Evolutionary conservation across 139 green algal species (phyloP).

Genomic region (Tetraselmis chui): DNA sequence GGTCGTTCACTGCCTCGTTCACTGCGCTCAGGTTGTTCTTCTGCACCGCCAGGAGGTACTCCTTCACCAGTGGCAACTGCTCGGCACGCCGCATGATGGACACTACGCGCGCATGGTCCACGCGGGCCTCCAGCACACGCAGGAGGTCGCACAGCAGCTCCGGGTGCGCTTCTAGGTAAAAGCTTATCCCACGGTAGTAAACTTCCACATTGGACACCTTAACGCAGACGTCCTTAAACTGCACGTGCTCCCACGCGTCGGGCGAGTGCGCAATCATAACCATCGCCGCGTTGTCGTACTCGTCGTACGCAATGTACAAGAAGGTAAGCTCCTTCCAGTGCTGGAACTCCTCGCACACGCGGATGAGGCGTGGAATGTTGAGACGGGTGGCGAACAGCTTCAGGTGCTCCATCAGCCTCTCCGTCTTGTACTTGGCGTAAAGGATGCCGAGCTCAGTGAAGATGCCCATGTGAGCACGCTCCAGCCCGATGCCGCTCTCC

Average conservation of each 20-base stretch:
- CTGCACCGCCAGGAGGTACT: constrained; percentile 92
- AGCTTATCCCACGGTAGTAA: constrained; percentile 90
- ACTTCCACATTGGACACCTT: constrained; percentile 80
- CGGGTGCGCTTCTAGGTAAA: constrained; percentile 97
- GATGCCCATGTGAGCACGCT: constrained; percentile 99
- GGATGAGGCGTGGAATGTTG: constrained; percentile 98
- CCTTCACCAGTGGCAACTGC: constrained; percentile 90
- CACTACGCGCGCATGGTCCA: constrained; percentile 92
- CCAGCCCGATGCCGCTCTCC: constrained; percentile 93
- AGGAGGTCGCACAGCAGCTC: constrained; percentile 89
- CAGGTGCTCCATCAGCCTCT: constrained; percentile 98
- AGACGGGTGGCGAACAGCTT: constrained; percentile 94
- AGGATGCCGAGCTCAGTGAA: constrained; percentile 96
- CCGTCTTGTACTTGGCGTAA: constrained; percentile 74
- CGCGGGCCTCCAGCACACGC: constrained; percentile 74
- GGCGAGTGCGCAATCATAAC: constrained; percentile 92
- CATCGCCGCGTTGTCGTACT: constrained; percentile 94
- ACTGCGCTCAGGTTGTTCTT: constrained; percentile 80
- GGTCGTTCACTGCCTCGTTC: constrained; percentile 90
- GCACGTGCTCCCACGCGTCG: constrained; percentile 93
- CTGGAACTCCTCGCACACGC: constrained; percentile 85
- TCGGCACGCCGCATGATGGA: constrained; percentile 78
- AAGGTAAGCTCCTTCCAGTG: constrained; percentile 96
- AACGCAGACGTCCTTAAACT: constrained; percentile 93
- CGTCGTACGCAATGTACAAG: constrained; percentile 96